phyloP scores from a whole-genome alignment of 257 asterid genomes.

The Solanum arcanum region DNA sequence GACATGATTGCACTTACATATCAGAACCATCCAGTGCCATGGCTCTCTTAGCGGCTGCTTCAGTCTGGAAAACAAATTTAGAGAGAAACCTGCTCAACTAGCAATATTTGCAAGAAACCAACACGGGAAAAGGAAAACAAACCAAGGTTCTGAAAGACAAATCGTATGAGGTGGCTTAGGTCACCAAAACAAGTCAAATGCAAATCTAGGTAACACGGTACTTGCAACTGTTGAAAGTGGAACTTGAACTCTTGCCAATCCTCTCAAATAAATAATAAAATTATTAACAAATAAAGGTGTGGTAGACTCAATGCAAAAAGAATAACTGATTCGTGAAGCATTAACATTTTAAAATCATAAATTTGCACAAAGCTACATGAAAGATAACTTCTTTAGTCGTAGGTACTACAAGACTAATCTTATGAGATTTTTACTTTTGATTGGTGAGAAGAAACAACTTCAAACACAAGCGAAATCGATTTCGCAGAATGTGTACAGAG shows the following conservation, averaged over 20 bases:
- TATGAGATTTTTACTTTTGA: neutral
- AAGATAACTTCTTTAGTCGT: neutral
- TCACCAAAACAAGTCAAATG: neutral
- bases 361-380: neutral
- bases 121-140: neutral
- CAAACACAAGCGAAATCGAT: neutral
- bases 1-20: slow-evolving; percentile 44
- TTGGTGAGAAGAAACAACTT: neutral
- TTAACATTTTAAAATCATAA: neutral
- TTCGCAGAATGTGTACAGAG: neutral
- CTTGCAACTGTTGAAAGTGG: neutral
- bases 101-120: neutral
- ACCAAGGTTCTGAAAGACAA: neutral
- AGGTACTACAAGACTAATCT: neutral
- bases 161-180: neutral
- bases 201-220: neutral
- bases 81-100: neutral
- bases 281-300: neutral
- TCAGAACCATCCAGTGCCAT: slow-evolving; percentile 88
- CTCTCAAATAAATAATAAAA: neutral
- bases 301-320: neutral
- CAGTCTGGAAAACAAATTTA: slow-evolving; percentile 47
- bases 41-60: slow-evolving; percentile 88
- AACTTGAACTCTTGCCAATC: neutral
- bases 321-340: neutral